These are phyloP conservation scores for Pochonia chlamydosporia DNA, from an alignment of 2,329 filamentous ascomycete species.

Conservation along the genomic window DNA sequence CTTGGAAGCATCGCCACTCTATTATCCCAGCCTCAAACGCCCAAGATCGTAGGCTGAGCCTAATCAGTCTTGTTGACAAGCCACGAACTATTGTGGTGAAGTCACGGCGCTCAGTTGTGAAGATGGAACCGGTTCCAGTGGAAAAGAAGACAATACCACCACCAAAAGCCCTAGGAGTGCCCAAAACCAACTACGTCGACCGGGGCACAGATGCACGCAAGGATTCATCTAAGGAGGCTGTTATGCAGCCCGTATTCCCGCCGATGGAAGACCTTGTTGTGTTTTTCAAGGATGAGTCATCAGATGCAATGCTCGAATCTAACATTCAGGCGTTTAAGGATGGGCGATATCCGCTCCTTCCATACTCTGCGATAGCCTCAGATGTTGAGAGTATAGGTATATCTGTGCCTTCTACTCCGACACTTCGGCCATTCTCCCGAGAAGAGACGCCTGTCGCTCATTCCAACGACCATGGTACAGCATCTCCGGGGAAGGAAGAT, in stretches of 20 bases:
- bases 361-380: conserved; percentile 16
- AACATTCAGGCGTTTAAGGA: conserved; percentile 39
- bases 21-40: conserved; percentile 18
- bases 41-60: conserved; percentile 15
- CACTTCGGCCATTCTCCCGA: conserved; percentile 2
- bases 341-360: conserved; percentile 20
- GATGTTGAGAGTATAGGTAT: conserved; percentile 13
- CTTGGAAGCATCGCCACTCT: conserved; percentile 19
- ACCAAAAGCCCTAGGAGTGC: conserved; percentile 12
- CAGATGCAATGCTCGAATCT: conserved; percentile 37
- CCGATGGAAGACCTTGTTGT: conserved; percentile 52
- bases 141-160: conserved; percentile 23
- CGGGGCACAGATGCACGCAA: conserved; percentile 32
- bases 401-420: conserved; percentile 20
- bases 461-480: neutral
- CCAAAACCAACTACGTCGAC: conserved; percentile 29
- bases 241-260: conserved; percentile 41
- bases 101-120: conserved; percentile 20
- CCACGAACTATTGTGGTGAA: conserved; percentile 23
- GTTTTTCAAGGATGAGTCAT: conserved; percentile 40
- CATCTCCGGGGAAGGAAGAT: conserved; percentile 24
- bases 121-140: conserved; percentile 22
- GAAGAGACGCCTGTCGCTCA: neutral
- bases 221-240: conserved; percentile 11
- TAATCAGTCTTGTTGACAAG: conserved; percentile 19